Evolutionary conservation across 2,329 filamentous ascomycete species (phyloP), one percentile per base, ranked within the genome.

Genomic region (Ophiocordyceps unilateralis): DNA sequence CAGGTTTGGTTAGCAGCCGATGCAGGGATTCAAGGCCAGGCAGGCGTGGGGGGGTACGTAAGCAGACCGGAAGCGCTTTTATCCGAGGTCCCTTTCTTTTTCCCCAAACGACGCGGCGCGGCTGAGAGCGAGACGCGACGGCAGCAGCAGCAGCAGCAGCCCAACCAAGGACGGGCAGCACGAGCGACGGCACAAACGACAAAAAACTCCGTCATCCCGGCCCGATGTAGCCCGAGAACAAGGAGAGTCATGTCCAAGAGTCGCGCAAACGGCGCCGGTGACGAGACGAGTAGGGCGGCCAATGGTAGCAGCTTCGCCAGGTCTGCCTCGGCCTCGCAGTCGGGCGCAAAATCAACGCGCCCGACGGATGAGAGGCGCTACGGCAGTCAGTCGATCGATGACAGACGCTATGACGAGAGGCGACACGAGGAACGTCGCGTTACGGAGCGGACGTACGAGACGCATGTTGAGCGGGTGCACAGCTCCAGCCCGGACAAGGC

Each of bases 381-480:
- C 4, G 57, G 59, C 17, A 71, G 64, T 54, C 65, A 67, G 49
- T 58, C 57, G 37, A 57, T 65, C 26, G 65, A n/a, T n/a, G n/a
- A n/a, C n/a, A n/a, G n/a, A n/a, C n/a, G n/a, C n/a, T n/a, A n/a
- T n/a, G n/a, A 60, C 17, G 61, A 65, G 45, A 51, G 62, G 17
- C 55, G 58, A n/a, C 58, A 62, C 45, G 70, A 75, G 48, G 69
- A 75, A 55, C 62, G 74, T 48, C 65, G 72, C 53, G 52, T 62
- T 26, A 76, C 70, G 8, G 76, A 80, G 58, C 67, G 54, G 55
- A 68, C 52, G 55, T 74, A 58, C 43, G 68, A 78, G 46, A 75
- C 76, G 39, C 78, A 75, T 20, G 65, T 74, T 45, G 81, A 86
- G 53, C 76, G 74, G 43, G 56, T 78, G 45, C 69, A 76, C 45